phyloP scores from a whole-genome alignment of 2,329 filamentous ascomycete species.

The Epichloe glyceriae region DNA sequence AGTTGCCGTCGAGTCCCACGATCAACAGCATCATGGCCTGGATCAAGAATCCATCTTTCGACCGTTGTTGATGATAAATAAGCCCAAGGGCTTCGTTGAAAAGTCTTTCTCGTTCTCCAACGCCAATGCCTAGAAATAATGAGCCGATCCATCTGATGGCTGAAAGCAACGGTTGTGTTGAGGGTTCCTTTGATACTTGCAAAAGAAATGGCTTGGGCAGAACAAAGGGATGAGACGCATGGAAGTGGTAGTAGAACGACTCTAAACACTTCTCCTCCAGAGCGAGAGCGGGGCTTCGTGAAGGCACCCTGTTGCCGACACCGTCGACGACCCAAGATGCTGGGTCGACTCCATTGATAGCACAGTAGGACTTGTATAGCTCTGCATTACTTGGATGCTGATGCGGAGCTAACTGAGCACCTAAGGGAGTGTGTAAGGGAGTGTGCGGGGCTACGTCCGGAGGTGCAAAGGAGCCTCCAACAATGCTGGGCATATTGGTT shows the following conservation, averaged over 20 bases:
- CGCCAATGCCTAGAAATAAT: conserved; percentile 37
- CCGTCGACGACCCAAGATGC: conserved; percentile 10
- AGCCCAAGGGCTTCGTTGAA: conserved; percentile 45
- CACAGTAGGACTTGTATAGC: conserved; percentile 23
- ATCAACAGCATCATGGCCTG: conserved; percentile 68
- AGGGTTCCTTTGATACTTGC: conserved; percentile 33
- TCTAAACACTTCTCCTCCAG: conserved; percentile 41
- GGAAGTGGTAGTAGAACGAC: conserved; percentile 46
- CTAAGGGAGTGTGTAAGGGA: neutral
- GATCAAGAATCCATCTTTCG: conserved; percentile 49
- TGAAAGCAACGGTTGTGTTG: conserved; percentile 36
- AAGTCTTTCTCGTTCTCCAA: conserved; percentile 30
- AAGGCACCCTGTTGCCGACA: conserved; percentile 5
- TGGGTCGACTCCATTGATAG: conserved; percentile 14
- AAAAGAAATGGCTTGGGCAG: conserved; percentile 39
- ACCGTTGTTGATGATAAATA: conserved; percentile 31
- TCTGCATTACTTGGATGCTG: conserved; percentile 20
- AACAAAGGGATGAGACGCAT: conserved; percentile 43
- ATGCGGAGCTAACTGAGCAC: conserved; percentile 10
- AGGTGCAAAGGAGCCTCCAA: conserved; percentile 4
- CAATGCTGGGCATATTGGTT: conserved; percentile 1
- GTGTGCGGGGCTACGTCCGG: conserved; percentile 5
- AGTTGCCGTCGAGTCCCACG: conserved; percentile 65
- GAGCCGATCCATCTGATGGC: conserved; percentile 45
- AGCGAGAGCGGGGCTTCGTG: conserved; percentile 16